Evolutionary conservation across 164 flowering plant genomes (phyloP).

Genomic region (Taxillus chinensis): DNA sequence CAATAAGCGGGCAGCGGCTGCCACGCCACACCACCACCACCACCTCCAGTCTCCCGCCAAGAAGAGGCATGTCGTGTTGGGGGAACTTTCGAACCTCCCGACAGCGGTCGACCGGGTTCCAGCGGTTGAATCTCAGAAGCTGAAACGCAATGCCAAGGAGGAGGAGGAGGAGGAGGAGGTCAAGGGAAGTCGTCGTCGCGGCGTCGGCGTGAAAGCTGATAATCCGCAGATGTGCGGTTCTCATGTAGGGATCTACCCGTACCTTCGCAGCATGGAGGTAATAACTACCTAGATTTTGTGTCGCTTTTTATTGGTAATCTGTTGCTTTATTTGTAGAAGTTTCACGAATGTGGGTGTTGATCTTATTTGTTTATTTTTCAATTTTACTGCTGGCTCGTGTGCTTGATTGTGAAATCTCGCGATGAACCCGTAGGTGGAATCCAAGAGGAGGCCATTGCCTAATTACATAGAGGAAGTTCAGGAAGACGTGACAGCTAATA

Average conservation of each 20-base stretch:
- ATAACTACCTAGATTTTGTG: neutral
- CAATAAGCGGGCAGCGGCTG: constrained; percentile 17
- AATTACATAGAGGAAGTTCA: constrained; percentile 12
- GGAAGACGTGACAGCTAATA: constrained; percentile 12
- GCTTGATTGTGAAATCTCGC: neutral
- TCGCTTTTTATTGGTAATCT: neutral
- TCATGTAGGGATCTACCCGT: constrained; percentile 18
- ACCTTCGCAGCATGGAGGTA: constrained; percentile 35
- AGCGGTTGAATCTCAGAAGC: neutral
- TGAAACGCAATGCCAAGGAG: neutral
- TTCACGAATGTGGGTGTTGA: neutral
- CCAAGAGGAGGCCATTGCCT: constrained; percentile 5
- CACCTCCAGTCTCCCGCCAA: constrained; percentile 4
- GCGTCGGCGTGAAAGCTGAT: neutral
- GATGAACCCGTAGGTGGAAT: neutral
- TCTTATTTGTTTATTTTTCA: too few species aligned
- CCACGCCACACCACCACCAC: neutral
- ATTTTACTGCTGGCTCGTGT: too few species aligned
- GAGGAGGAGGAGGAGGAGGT: constrained; percentile 1
- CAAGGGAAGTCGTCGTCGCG: neutral
- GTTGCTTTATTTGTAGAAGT: neutral
- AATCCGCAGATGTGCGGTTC: constrained; percentile 24
- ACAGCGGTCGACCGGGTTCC: too few species aligned
- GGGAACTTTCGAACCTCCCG: constrained; percentile 17
- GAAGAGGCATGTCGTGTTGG: constrained; percentile 19